Percentiles rank a stretch among this genome's conserved stretches.
phyloP scores from a whole-genome alignment of 805 yeast genomes.

The Candida tallmaniae region DNA sequence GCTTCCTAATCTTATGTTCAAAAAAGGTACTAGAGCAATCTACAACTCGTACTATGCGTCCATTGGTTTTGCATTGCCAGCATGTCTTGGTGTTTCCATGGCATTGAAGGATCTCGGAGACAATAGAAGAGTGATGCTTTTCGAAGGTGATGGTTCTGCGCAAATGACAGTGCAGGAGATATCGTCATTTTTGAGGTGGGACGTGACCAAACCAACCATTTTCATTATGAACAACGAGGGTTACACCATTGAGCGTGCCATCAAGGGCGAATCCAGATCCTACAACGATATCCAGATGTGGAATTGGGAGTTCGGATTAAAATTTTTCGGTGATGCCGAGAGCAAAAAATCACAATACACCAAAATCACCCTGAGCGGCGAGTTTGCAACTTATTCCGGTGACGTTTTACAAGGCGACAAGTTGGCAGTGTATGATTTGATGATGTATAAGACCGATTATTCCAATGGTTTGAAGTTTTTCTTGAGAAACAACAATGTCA shows the following conservation, averaged over 20 bases:
- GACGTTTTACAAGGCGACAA: constrained; percentile 8
- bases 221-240: constrained; percentile 81
- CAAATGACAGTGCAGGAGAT: constrained; percentile 91
- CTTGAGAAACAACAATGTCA: constrained; percentile 4
- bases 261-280: constrained; percentile 68
- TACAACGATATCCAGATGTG: constrained; percentile 83
- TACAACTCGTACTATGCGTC: constrained; percentile 78
- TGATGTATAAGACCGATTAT: constrained; percentile 23
- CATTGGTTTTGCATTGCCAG: constrained; percentile 86
- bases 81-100: constrained; percentile 75
- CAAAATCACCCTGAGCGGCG: constrained; percentile 12
- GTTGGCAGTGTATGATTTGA: constrained; percentile 22
- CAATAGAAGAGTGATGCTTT: constrained; percentile 57
- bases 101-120: constrained; percentile 56
- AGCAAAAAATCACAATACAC: constrained; percentile 18
- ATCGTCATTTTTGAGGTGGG: constrained; percentile 56
- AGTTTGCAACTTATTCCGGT: constrained; percentile 14
- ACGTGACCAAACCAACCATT: constrained; percentile 52
- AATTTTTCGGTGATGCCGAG: constrained; percentile 53
- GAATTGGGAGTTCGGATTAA: constrained; percentile 72
- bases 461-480: constrained; percentile 18
- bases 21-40: constrained; percentile 45
- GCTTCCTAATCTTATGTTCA: constrained; percentile 61
- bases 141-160: constrained; percentile 93
- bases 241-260: constrained; percentile 84